Percentiles rank a stretch among this genome's conserved stretches.
Evolutionary conservation across 306 rosid species (phyloP).

Genomic region (Fragaria ananassa): DNA sequence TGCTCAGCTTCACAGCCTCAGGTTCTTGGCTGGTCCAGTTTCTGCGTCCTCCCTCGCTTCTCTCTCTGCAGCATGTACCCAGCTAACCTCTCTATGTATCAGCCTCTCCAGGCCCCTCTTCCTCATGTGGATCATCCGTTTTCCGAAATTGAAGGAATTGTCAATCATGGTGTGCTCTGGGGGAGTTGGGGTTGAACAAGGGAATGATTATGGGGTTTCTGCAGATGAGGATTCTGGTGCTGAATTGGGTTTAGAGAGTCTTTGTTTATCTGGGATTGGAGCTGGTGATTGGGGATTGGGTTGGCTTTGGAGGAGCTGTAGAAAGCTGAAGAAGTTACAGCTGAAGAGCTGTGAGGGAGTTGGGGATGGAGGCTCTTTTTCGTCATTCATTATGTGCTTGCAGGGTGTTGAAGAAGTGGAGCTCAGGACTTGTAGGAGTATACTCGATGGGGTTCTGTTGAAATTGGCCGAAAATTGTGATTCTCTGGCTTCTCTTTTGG

Average conservation of each 20-base stretch:
- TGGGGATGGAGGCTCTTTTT: constrained; percentile 64
- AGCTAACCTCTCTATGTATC: constrained; percentile 53
- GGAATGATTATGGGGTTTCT: constrained; percentile 18
- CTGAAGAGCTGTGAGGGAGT: constrained; percentile 64
- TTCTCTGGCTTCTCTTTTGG: constrained; percentile 52
- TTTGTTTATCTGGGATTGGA: constrained; percentile 57
- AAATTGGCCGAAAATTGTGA: constrained; percentile 50
- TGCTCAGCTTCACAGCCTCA: constrained; percentile 44
- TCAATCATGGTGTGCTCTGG: constrained; percentile 35
- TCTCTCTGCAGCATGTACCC: constrained; percentile 52
- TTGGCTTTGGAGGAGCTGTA: constrained; percentile 76
- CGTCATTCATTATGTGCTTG: constrained; percentile 55
- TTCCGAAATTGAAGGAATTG: constrained; percentile 50
- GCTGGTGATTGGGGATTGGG: constrained; percentile 57
- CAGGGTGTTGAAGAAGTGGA: constrained; percentile 52
- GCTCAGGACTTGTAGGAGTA: constrained; percentile 74
- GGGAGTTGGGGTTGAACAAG: constrained; percentile 11
- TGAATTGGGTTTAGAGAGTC: constrained; percentile 49
- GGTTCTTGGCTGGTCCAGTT: constrained; percentile 46
- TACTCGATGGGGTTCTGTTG: constrained; percentile 60
- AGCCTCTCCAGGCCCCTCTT: constrained; percentile 54
- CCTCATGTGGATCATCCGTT: constrained; percentile 52
- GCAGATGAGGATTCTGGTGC: constrained; percentile 32
- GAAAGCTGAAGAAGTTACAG: constrained; percentile 48
- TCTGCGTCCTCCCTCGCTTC: constrained; percentile 55